Evolutionary conservation across 2,329 filamentous ascomycete species (phyloP).

Genomic region (Ophiostoma angusticollis): DNA sequence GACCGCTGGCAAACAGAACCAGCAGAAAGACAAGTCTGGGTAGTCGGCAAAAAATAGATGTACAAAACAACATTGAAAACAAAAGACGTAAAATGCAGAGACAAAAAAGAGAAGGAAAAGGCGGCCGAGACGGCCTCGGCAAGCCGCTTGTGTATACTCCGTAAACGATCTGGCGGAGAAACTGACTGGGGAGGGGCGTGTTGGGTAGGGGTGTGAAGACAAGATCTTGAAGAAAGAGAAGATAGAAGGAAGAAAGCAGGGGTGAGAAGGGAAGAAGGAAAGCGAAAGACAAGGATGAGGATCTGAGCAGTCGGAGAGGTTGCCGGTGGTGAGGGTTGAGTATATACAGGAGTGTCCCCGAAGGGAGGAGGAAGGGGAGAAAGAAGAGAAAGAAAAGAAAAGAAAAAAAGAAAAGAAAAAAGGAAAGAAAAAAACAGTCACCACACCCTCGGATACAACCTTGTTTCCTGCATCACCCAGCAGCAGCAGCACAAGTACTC

Average conservation of each 20-base stretch:
- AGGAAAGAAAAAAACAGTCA: not conserved
- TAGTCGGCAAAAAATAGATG: not conserved
- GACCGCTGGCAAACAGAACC: too few species aligned
- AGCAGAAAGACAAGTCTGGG: not conserved
- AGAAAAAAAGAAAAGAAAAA: not conserved
- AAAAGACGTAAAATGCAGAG: not conserved
- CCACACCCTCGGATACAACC: not conserved
- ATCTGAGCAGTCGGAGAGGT: too few species aligned
- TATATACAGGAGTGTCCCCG: not conserved
- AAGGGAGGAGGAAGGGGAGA: not conserved
- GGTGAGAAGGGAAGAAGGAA: not conserved
- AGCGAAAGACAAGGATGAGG: too few species aligned
- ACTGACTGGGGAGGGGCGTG: too few species aligned
- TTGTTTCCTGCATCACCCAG: not conserved
- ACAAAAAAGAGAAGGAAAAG: not conserved
- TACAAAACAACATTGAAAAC: too few species aligned
- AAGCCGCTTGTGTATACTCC: not conserved
- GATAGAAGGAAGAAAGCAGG: not conserved
- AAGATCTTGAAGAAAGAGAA: too few species aligned
- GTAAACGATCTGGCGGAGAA: not conserved
- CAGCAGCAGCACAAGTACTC: not conserved
- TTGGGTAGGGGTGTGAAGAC: not conserved
- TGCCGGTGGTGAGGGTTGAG: not conserved
- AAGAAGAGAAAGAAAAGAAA: not conserved
- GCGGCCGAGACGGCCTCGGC: slow-evolving; percentile 2